phyloP scores from a whole-genome alignment of 2,329 filamentous ascomycete genomes.

The Orbilia brochopaga region DNA sequence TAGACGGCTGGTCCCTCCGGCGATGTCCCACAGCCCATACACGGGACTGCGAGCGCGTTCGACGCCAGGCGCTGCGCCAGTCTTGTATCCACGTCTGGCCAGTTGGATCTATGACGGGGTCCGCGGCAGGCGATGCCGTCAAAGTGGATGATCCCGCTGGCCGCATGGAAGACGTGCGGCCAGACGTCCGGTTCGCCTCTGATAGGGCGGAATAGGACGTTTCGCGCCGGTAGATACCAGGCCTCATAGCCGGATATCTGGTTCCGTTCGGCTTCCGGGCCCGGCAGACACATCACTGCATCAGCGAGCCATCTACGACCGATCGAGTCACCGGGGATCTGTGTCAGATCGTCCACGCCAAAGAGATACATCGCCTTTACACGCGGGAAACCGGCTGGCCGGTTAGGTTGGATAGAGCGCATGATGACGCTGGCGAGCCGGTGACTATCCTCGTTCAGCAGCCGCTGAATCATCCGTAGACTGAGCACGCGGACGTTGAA shows the following conservation, averaged over 20 bases:
- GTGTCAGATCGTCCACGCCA: neutral
- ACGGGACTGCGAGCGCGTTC: slow-evolving; percentile 15
- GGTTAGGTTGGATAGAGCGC: slow-evolving; percentile 1
- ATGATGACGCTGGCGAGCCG: neutral
- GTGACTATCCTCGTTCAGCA: neutral
- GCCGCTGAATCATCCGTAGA: neutral
- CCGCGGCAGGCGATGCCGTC: slow-evolving; percentile 28
- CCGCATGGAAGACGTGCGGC: slow-evolving; percentile 1
- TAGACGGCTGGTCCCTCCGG: slow-evolving; percentile 34
- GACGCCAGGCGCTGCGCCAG: neutral
- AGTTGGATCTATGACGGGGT: slow-evolving; percentile 5
- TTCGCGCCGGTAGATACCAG: slow-evolving; percentile 22
- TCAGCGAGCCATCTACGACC: neutral
- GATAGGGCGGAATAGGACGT: neutral
- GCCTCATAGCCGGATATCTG: slow-evolving; percentile 7
- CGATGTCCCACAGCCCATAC: slow-evolving; percentile 35
- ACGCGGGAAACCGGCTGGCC: slow-evolving; percentile 5
- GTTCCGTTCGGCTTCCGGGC: neutral
- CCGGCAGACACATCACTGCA: neutral
- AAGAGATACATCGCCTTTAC: slow-evolving; percentile 34
- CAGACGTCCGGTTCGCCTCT: neutral
- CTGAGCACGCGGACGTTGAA: slow-evolving; percentile 34
- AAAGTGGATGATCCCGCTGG: slow-evolving; percentile 22
- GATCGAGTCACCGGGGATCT: neutral
- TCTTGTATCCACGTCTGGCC: neutral